Percentiles rank a stretch among this genome's conserved stretches.
Conservation (phyloP, 2,329 filamentous ascomycete genomes). For the Talaromyces albobiverticillius region DNA sequence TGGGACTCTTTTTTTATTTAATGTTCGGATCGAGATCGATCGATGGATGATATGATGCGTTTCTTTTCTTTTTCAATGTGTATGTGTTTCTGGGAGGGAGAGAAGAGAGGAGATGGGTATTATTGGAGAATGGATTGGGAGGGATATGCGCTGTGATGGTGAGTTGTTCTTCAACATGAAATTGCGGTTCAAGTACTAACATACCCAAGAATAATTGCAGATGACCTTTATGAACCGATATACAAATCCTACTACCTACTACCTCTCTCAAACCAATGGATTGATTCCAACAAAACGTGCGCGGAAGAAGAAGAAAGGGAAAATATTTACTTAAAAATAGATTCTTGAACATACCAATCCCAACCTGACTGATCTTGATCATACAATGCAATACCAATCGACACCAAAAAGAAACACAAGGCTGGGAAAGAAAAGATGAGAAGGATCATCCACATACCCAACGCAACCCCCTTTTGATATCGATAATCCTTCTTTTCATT, state of each 20-base stretch:
- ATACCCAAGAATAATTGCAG: not conserved
- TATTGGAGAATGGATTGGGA: not conserved
- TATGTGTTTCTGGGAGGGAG: not conserved
- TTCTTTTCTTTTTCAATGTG: not conserved
- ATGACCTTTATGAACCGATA: not conserved
- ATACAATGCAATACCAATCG: no score
- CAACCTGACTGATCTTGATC: no score
- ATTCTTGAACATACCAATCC: not conserved
- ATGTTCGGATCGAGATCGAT: not conserved
- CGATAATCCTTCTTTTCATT: not conserved
- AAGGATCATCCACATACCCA: not conserved
- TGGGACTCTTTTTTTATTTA: not conserved
- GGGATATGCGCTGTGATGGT: conserved; percentile 13
- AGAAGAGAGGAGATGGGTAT: not conserved
- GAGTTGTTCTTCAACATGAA: not conserved
- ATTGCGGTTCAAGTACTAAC: not conserved
- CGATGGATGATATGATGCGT: conserved; percentile 12
- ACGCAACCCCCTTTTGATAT: not conserved
- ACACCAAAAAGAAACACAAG: not conserved
- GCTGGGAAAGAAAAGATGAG: not conserved
- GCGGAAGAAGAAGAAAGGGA: not conserved
- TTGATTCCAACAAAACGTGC: not conserved
- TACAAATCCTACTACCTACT: not conserved
- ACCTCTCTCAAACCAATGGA: not conserved
- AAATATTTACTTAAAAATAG: not conserved